These are phyloP conservation scores for Aureobasidium sp. DNA, from an alignment of 2,329 filamentous ascomycete genomes.

Conservation along the genomic window DNA sequence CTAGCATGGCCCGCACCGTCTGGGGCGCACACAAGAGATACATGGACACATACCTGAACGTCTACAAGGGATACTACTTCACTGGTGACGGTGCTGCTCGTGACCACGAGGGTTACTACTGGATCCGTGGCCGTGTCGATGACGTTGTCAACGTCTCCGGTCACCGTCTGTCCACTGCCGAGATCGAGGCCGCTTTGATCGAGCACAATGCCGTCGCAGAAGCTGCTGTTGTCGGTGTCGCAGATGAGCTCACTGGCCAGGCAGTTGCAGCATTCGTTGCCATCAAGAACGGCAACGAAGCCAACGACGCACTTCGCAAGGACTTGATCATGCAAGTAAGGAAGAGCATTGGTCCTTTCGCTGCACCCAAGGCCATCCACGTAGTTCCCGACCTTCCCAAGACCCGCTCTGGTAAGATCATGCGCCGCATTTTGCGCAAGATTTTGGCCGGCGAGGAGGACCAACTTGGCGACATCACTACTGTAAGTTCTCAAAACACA, in stretches of 20 bases:
- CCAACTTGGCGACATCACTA: constrained; percentile 86
- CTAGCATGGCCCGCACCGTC: constrained; percentile 95
- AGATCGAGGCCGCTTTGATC: constrained; percentile 94
- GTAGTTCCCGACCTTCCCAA: constrained; percentile 92
- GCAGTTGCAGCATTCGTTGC: constrained; percentile 95
- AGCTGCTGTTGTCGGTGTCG: constrained; percentile 87
- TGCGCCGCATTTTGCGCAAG: constrained; percentile 95
- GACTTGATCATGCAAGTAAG: constrained; percentile 91
- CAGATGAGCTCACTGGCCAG: constrained; percentile 92
- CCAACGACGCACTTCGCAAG: constrained; percentile 76
- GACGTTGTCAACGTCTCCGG: constrained; percentile 98
- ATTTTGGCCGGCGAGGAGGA: constrained; percentile 96
- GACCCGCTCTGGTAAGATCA: constrained; percentile 97
- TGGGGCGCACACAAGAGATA: constrained; percentile 98
- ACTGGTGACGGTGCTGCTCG: constrained; percentile 90
- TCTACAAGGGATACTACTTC: constrained; percentile 98
- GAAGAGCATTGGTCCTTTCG: constrained; percentile 95
- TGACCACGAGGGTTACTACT: constrained; percentile 98
- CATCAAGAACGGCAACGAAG: constrained; percentile 76
- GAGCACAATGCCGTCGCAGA: constrained; percentile 87
- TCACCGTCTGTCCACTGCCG: constrained; percentile 90
- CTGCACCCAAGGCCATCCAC: constrained; percentile 87
- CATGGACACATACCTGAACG: constrained; percentile 96
- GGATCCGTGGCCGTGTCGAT: constrained; percentile 97
- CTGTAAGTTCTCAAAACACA: constrained; percentile 52